phyloP scores from a whole-genome alignment of 371 early-diverging fungal species.

The Mucor irregularis region DNA sequence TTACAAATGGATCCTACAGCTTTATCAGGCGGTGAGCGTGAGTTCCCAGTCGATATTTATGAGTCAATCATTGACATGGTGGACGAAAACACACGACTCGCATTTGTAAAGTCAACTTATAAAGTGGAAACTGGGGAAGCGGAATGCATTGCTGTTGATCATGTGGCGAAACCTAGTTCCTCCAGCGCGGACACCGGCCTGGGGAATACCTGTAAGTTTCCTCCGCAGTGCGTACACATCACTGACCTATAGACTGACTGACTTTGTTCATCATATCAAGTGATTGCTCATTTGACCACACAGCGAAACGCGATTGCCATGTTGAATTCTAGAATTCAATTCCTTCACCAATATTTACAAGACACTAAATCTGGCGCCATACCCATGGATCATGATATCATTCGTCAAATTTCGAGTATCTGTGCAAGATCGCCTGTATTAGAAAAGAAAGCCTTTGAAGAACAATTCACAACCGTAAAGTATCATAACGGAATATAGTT shows the following conservation, averaged over 20 bases:
- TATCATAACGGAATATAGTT: not conserved
- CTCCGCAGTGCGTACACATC: not conserved
- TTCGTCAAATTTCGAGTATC: constrained; percentile 77
- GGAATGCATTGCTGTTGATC: constrained; percentile 86
- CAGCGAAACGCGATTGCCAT: constrained; percentile 85
- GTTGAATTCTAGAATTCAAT: constrained; percentile 71
- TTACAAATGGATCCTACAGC: constrained; percentile 73
- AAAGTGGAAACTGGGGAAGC: constrained; percentile 84
- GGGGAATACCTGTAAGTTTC: constrained; percentile 61
- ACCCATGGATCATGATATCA: constrained; percentile 72
- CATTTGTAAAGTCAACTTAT: constrained; percentile 71
- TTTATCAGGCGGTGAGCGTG: constrained; percentile 44
- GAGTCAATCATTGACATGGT: constrained; percentile 79
- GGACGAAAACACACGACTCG: constrained; percentile 49
- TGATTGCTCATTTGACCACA: constrained; percentile 70
- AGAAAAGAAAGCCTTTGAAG: constrained; percentile 64
- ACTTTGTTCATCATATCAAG: constrained; percentile 34
- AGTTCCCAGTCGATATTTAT: constrained; percentile 78
- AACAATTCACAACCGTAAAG: constrained; percentile 71
- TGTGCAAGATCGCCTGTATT: constrained; percentile 75
- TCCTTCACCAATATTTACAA: constrained; percentile 70
- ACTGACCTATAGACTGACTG: not conserved
- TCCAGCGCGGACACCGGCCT: constrained; percentile 57
- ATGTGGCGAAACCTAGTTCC: constrained; percentile 65
- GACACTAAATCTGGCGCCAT: constrained; percentile 66